A percentile compares a stretch with the other conserved stretches of the same genome.
phyloP scores from a whole-genome alignment of 192 early-diverging fungal species.

The Lobosporangium transversale region DNA sequence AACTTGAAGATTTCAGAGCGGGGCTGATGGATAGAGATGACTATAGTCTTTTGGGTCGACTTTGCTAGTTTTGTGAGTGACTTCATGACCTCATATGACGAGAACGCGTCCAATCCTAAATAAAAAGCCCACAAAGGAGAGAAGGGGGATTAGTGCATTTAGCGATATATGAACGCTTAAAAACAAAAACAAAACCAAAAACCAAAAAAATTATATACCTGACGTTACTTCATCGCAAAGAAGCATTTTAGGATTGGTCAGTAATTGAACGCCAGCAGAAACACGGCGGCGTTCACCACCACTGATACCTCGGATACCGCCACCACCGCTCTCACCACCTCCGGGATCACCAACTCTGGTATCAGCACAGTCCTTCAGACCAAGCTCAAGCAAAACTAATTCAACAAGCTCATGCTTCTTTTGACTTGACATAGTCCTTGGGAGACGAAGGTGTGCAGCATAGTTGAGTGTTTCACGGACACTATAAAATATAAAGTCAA shows the following conservation, averaged over 20 bases:
- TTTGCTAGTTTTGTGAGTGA: conserved; percentile 41
- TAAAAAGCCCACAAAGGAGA: not conserved
- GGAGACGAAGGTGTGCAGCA: conserved; percentile 63
- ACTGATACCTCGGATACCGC: conserved; percentile 71
- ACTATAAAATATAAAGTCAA: too few species aligned
- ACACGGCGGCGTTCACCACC: conserved; percentile 82
- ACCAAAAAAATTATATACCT: conserved; percentile 34
- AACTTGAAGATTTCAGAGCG: conserved; percentile 80
- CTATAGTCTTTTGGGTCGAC: conserved; percentile 65
- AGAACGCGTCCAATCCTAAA: conserved; percentile 44
- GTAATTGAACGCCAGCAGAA: conserved; percentile 75
- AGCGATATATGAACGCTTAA: not conserved
- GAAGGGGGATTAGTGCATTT: not conserved
- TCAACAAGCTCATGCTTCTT: conserved; percentile 63
- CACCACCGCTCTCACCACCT: conserved; percentile 44
- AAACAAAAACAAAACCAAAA: not conserved
- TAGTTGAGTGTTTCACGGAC: conserved; percentile 83
- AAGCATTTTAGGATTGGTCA: conserved; percentile 74
- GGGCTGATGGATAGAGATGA: conserved; percentile 94
- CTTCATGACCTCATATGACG: conserved; percentile 53
- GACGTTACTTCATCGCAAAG: conserved; percentile 82
- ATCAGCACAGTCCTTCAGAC: conserved; percentile 72
- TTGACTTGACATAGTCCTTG: conserved; percentile 48
- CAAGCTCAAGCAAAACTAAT: conserved; percentile 66
- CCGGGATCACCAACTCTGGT: conserved; percentile 73